A percentile compares a stretch with the other conserved stretches of the same genome.
These are phyloP conservation scores for Colletotrichum chrysophilum DNA, from an alignment of 2,329 filamentous ascomycete genomes.

Conservation along the genomic window DNA sequence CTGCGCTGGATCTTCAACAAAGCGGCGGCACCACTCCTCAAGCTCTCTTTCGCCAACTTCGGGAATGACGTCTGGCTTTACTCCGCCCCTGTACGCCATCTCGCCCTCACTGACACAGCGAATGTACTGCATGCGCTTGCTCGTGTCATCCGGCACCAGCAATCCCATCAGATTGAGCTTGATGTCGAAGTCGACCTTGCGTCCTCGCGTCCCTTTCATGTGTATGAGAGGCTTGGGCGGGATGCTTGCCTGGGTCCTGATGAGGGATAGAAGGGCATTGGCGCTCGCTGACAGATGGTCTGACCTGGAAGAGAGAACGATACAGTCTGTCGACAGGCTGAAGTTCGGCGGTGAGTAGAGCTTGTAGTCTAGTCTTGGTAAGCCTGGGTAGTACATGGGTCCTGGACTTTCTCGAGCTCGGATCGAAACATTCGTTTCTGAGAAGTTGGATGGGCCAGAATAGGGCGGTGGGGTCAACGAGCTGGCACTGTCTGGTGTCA, in stretches of 20 bases:
- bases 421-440: constrained; percentile 11
- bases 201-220: constrained; percentile 50
- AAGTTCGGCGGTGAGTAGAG: constrained; percentile 58
- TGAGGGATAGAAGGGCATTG: constrained; percentile 47
- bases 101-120: constrained; percentile 55
- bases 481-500: background rate
- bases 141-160: constrained; percentile 51
- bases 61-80: constrained; percentile 46
- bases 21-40: constrained; percentile 55
- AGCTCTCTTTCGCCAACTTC: constrained; percentile 47
- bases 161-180: constrained; percentile 60
- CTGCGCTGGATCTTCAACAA: constrained; percentile 47
- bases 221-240: constrained; percentile 61
- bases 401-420: constrained; percentile 23
- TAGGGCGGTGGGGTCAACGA: constrained; percentile 36
- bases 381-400: constrained; percentile 47
- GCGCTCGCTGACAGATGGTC: constrained; percentile 53
- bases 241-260: constrained; percentile 54
- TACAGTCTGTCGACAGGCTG: constrained; percentile 53
- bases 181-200: constrained; percentile 55
- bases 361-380: constrained; percentile 55
- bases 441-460: constrained; percentile 33
- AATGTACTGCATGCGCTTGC: constrained; percentile 56
- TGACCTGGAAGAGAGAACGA: constrained; percentile 50
- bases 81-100: constrained; percentile 53